phyloP scores from a whole-genome alignment of 176 grass and related monocot species.

The Pontederia paniculata region DNA sequence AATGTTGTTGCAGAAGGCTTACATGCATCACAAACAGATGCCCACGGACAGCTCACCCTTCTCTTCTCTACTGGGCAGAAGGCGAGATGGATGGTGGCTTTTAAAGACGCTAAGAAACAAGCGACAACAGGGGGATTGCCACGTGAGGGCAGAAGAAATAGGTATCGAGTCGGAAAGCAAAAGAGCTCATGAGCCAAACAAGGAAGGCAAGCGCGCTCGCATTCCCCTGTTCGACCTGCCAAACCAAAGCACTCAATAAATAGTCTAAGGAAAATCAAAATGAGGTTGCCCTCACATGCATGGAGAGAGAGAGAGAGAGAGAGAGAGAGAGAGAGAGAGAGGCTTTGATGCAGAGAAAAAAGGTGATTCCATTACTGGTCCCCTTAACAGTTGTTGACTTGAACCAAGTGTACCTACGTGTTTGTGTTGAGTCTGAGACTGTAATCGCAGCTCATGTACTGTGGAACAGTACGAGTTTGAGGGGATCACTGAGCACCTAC shows the following conservation, averaged over 20 bases:
- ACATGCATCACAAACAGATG: too few species aligned
- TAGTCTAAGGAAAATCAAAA: too few species aligned
- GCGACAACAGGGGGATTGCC: conserved; percentile 4
- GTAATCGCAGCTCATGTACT: not conserved
- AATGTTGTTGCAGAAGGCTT: too few species aligned
- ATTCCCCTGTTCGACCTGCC: conserved; percentile 7
- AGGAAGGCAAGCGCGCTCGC: not conserved
- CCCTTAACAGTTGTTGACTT: not conserved
- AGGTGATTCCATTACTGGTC: not conserved
- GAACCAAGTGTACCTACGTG: conserved; percentile 16
- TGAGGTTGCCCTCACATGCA: conserved; percentile 17
- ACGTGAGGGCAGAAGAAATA: conserved; percentile 7
- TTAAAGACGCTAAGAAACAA: conserved; percentile 11
- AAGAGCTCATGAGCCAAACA: conserved; percentile 9
- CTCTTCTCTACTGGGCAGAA: not conserved
- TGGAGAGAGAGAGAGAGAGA: not conserved
- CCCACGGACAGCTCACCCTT: not conserved
- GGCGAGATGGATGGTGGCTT: not conserved
- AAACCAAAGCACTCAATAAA: too few species aligned
- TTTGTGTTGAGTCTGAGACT: conserved; percentile 3
- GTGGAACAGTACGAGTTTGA: too few species aligned
- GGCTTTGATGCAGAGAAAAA: conserved; percentile 17
- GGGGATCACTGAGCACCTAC: too few species aligned
- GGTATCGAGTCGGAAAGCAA: not conserved
- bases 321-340: conserved; percentile 10